Evolutionary conservation across 2,329 filamentous ascomycete genomes (phyloP), one percentile per base, ranked within the genome.

Genomic region (Lecanicillium sp.): DNA sequence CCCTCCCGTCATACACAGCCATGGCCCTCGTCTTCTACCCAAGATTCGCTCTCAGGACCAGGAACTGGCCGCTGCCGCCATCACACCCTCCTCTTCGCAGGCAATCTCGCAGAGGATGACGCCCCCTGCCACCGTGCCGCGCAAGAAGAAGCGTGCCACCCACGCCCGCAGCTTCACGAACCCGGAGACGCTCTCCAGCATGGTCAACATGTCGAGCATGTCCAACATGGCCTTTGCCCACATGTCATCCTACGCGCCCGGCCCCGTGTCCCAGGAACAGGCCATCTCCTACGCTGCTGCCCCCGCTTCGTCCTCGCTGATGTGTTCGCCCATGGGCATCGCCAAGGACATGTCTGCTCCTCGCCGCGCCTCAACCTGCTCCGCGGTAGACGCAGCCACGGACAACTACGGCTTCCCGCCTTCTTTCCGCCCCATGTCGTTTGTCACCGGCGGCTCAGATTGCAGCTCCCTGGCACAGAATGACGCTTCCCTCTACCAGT

Each of bases 11-110:
- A 11, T 25, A 25, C 75, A 81, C 44, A 82, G 87, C 45, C 82
- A 88, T 63, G 86, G 87, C 37, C 86, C 87, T 37, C 69, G 87
- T 35, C 69, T 94, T 43, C 71, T 94, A 22, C 87, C 87, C 54
- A 92, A 88, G 72, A 89, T 94, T 65, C 77, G 87, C 44, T 77
- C 77, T 29, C 87, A 92, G 63, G 87, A 94, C 63, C 84, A 90
- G 62, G 72, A 81, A 45, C 75, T 87, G 45, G 77, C 81, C 48
- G 74, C 74, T 29, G 66, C 68, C 29, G 39, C 66, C 69, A 37
- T 56, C 59, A 20, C 22, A 25, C 22, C 22, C n/a, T n/a, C n/a
- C 54, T 61, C 14, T 66, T 71, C 33, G 62, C 72, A 18, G 33
- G 17, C 22, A 7, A 6, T 7, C 6, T 25, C 22, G 11, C 41